phyloP scores from a whole-genome alignment of 306 rosid species.

The Glycine soja region DNA sequence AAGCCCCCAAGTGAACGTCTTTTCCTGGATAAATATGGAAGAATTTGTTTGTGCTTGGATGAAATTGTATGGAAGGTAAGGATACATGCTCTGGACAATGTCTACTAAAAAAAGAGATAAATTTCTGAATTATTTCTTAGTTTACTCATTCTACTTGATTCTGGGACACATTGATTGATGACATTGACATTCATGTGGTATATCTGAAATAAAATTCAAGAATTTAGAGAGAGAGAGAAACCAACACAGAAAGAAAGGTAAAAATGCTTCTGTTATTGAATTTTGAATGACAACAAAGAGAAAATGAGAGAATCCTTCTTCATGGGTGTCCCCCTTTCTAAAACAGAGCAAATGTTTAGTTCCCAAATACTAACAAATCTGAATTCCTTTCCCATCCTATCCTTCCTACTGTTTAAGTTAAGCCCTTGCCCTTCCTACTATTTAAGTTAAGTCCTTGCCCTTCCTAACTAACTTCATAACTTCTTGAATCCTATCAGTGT shows the following conservation, averaged over 20 bases:
- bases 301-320: neutral
- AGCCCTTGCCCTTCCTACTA: neutral
- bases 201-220: neutral
- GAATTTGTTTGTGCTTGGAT: constrained; percentile 90
- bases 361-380: too few species aligned
- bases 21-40: constrained; percentile 95
- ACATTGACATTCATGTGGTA: neutral
- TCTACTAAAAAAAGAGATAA: constrained; percentile 1
- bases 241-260: neutral
- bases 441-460: neutral
- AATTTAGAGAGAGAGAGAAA: neutral
- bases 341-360: too few species aligned
- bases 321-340: neutral
- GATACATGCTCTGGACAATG: neutral
- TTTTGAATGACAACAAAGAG: neutral
- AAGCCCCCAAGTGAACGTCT: constrained; percentile 89
- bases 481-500: neutral
- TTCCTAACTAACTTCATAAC: neutral
- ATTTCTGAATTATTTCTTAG: neutral
- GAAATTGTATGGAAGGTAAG: constrained; percentile 97
- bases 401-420: neutral
- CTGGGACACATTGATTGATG: neutral
- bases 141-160: constrained; percentile 13
- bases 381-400: neutral
- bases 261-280: constrained; percentile 8